Evolutionary conservation across 495 filamentous ascomycete species (phyloP).

Genomic region (Penicillium verhagenii): DNA sequence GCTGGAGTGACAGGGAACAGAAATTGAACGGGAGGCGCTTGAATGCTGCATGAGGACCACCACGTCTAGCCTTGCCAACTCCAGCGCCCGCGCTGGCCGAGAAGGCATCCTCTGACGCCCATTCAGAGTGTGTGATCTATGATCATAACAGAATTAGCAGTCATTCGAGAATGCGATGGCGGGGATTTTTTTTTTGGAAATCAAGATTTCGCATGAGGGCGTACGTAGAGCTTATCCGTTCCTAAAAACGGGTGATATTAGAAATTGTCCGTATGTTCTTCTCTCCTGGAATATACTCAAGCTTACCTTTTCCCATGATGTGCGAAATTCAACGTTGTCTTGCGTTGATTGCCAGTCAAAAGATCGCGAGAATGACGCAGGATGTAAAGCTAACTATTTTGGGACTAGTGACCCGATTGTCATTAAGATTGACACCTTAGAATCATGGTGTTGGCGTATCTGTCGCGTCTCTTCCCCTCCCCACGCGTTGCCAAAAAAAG

Average conservation of each 20-base stretch:
- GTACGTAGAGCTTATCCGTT: constrained; percentile 75
- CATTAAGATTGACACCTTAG: neutral
- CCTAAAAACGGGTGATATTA: constrained; percentile 35
- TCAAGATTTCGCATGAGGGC: constrained; percentile 12
- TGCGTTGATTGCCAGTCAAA: neutral
- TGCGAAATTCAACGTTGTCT: neutral
- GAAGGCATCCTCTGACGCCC: constrained; percentile 86
- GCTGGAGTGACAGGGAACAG: constrained; percentile 92
- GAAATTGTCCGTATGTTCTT: neutral
- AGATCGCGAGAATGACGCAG: constrained; percentile 20
- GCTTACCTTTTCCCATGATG: constrained; percentile 60
- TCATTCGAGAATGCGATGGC: constrained; percentile 15
- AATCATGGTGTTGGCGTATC: neutral
- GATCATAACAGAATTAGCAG: constrained; percentile 14
- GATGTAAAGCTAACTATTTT: constrained; percentile 22
- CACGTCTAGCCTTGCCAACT: constrained; percentile 47
- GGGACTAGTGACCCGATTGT: constrained; percentile 13
- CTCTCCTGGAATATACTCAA: neutral
- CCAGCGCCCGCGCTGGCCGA: constrained; percentile 72
- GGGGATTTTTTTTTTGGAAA: neutral
- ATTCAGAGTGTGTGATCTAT: constrained; percentile 91
- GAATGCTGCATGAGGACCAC: constrained; percentile 64
- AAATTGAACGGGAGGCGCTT: constrained; percentile 95
- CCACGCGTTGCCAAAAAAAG: neutral
- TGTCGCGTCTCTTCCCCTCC: constrained; percentile 2